phyloP scores from a whole-genome alignment of 306 rosid genomes.

The Vigna trinervia region DNA sequence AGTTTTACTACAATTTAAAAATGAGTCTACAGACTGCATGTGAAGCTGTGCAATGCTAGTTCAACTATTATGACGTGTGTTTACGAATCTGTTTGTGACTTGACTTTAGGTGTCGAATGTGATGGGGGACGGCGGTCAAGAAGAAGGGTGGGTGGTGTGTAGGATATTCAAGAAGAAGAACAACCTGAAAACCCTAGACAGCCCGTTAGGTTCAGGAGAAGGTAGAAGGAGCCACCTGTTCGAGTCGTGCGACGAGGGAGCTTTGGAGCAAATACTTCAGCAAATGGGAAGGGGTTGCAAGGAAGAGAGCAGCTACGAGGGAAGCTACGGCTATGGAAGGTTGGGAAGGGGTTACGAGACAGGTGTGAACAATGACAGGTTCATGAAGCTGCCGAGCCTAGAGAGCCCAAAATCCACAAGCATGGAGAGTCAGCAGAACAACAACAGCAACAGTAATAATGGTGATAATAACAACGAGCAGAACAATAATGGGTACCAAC shows the following conservation, averaged over 20 bases:
- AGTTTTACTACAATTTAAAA: background rate
- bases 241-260: slow-evolving; percentile 67
- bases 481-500: slow-evolving; percentile 48
- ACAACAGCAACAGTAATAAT: background rate
- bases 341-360: slow-evolving; percentile 44
- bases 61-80: background rate
- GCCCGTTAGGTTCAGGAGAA: slow-evolving; percentile 54
- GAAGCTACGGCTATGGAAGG: slow-evolving; percentile 38
- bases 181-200: slow-evolving; percentile 76
- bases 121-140: slow-evolving; percentile 70
- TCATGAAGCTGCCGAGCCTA: slow-evolving; percentile 73
- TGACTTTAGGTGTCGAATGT: slow-evolving; percentile 53
- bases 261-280: slow-evolving; percentile 73
- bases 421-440: slow-evolving; percentile 49
- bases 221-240: slow-evolving; percentile 55
- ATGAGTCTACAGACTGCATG: background rate
- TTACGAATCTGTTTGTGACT: background rate
- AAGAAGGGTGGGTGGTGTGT: slow-evolving; percentile 98
- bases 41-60: background rate
- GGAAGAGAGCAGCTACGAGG: slow-evolving; percentile 60
- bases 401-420: slow-evolving; percentile 77
- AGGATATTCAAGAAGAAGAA: slow-evolving; percentile 92
- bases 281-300: slow-evolving; percentile 74
- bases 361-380: slow-evolving; percentile 48
- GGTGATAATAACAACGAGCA: background rate